Conservation (phyloP, 2,329 filamentous ascomycete species). For the Leptographium radiaticola region DNA sequence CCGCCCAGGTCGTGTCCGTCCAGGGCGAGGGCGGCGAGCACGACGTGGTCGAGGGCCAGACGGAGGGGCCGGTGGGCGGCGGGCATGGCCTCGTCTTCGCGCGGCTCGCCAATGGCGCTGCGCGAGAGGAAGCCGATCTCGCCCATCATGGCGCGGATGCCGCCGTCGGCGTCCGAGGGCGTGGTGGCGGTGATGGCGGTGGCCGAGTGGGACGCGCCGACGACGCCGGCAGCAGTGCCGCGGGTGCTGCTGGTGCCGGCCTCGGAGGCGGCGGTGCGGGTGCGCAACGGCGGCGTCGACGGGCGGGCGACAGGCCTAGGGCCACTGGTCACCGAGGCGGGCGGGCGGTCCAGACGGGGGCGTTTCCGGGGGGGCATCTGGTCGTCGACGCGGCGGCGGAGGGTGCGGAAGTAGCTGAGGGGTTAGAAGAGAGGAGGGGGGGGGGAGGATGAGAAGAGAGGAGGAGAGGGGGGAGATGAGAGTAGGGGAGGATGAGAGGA, state of each 20-base stretch:
- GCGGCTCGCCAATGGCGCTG: slow-evolving; percentile 19
- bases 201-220: not conserved
- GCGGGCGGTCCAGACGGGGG: no score
- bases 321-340: no score
- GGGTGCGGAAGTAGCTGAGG: not conserved
- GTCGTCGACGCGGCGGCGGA: not conserved
- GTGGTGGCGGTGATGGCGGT: no score
- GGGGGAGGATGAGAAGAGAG: not conserved
- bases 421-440: not conserved
- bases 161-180: not conserved
- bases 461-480: not conserved
- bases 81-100: slow-evolving; percentile 6
- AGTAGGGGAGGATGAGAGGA: not conserved
- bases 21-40: slow-evolving; percentile 5
- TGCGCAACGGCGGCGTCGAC: not conserved
- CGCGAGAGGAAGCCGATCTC: slow-evolving; percentile 19
- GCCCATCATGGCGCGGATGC: slow-evolving; percentile 14
- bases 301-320: not conserved
- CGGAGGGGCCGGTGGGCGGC: slow-evolving; percentile 12
- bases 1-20: slow-evolving; percentile 5
- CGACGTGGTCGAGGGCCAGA: slow-evolving; percentile 9
- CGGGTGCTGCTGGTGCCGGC: slow-evolving; percentile 1
- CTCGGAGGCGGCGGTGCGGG: not conserved
- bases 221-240: slow-evolving; percentile 1
- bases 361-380: not conserved